phyloP scores from a whole-genome alignment of 257 asterid genomes.

The Prunella vulgaris region DNA sequence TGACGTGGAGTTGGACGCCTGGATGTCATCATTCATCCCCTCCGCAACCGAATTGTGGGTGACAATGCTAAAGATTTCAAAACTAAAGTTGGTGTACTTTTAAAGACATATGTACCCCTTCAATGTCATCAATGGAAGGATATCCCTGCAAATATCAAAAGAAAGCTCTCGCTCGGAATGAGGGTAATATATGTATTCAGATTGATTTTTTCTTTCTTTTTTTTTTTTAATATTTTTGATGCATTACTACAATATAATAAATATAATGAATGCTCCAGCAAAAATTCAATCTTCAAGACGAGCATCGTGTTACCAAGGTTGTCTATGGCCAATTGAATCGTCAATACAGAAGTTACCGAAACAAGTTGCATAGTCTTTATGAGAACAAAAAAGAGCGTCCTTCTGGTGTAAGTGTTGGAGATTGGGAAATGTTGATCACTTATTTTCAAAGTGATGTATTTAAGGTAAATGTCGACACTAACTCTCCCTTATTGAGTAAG shows the following conservation, averaged over 20 bases:
- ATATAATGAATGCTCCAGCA: neutral
- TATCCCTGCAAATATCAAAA: too few species aligned
- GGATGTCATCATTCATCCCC: neutral
- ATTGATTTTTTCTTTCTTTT: too few species aligned
- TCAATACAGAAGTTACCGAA: neutral
- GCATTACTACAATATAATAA: too few species aligned
- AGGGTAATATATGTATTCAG: too few species aligned
- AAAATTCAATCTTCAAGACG: neutral
- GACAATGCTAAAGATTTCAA: neutral
- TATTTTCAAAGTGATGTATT: neutral
- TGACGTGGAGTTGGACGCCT: neutral
- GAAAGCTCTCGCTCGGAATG: too few species aligned
- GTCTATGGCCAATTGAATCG: neutral
- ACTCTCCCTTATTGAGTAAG: too few species aligned
- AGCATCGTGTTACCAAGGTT: neutral
- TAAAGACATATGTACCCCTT: neutral
- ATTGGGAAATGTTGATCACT: neutral
- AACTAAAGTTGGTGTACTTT: neutral
- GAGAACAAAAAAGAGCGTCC: neutral
- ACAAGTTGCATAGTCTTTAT: neutral
- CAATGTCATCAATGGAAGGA: neutral
- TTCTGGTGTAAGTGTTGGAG: neutral
- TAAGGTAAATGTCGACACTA: neutral
- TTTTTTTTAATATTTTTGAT: too few species aligned
- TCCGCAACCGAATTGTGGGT: neutral